Evolutionary conservation across 2,329 filamentous ascomycete species (phyloP).

Genomic region (Penicillium decumbens): DNA sequence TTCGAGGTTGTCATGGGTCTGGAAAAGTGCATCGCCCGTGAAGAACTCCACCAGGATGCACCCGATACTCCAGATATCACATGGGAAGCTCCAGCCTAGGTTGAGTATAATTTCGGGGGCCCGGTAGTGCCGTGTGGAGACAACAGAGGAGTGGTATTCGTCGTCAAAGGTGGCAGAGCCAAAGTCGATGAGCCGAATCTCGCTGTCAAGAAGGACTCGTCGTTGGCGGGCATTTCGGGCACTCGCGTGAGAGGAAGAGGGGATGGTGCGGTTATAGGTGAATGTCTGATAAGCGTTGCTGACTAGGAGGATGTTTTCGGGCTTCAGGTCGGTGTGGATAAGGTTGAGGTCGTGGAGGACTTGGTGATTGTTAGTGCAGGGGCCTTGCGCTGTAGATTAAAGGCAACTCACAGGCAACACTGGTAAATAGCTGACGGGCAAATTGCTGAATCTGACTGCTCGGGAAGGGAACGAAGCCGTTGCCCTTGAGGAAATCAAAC

Average conservation of each 20-base stretch:
- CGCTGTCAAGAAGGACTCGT: constrained; percentile 60
- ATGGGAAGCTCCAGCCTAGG: constrained; percentile 63
- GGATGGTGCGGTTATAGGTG: constrained; percentile 64
- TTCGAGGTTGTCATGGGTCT: constrained; percentile 64
- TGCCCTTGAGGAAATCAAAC: constrained; percentile 96
- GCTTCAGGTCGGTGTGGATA: constrained; percentile 79
- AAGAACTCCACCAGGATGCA: constrained; percentile 66
- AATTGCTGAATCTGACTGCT: constrained; percentile 98
- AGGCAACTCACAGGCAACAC: constrained; percentile 83
- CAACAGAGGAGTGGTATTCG: constrained; percentile 64
- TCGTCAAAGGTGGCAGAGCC: constrained; percentile 65
- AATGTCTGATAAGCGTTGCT: constrained; percentile 64
- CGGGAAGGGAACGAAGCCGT: constrained; percentile 91
- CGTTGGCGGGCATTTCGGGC: constrained; percentile 57
- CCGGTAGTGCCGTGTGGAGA: constrained; percentile 63
- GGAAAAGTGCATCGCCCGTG: constrained; percentile 64
- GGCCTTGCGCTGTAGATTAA: background rate
- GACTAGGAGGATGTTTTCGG: constrained; percentile 64
- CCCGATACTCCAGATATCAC: constrained; percentile 66
- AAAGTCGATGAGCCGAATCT: constrained; percentile 65
- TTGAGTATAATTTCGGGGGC: constrained; percentile 65
- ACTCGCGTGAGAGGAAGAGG: constrained; percentile 58
- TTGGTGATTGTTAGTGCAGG: constrained; percentile 40
- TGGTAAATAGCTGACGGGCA: constrained; percentile 93
- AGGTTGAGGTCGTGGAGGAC: constrained; percentile 95